Conservation (phyloP, 2,329 filamentous ascomycete genomes). For the Emmonsiellopsis sp. region DNA sequence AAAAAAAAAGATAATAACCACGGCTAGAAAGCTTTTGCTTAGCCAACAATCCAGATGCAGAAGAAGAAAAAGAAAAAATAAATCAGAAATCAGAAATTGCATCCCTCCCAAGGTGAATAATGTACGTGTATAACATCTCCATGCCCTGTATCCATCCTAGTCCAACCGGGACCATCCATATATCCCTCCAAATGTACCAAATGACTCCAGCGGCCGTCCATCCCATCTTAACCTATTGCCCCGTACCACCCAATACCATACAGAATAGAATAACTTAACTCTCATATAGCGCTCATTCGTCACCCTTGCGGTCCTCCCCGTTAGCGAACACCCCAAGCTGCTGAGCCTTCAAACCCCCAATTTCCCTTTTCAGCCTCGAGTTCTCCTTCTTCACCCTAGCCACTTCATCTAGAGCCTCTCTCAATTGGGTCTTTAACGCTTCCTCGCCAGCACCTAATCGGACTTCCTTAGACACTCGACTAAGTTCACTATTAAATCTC, state of each 20-base stretch:
- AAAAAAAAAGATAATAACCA: too few relatives aligned
- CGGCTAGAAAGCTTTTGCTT: too few relatives aligned
- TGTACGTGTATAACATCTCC: background rate
- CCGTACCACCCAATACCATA: background rate
- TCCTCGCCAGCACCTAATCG: constrained; percentile 69
- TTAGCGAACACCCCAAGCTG: constrained; percentile 24
- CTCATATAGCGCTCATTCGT: constrained; percentile 10
- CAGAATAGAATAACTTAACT: background rate
- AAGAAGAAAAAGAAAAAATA: background rate
- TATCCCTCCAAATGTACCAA: background rate
- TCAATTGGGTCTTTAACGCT: constrained; percentile 61
- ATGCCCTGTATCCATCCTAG: background rate
- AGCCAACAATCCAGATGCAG: background rate
- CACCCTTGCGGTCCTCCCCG: constrained; percentile 15
- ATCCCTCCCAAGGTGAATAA: too few relatives aligned
- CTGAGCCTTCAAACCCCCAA: constrained; percentile 56
- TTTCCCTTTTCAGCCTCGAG: constrained; percentile 69
- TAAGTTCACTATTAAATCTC: constrained; percentile 83
- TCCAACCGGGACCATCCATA: background rate
- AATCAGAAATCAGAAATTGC: too few relatives aligned
- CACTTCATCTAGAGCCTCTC: constrained; percentile 67
- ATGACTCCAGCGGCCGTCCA: background rate
- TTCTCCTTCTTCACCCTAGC: constrained; percentile 77
- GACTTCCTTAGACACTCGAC: constrained; percentile 68
- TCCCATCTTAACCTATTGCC: background rate